Base-by-base conservation (phyloP, 495 filamentous ascomycete genomes). In the Jackrogersella minutella region DNA sequence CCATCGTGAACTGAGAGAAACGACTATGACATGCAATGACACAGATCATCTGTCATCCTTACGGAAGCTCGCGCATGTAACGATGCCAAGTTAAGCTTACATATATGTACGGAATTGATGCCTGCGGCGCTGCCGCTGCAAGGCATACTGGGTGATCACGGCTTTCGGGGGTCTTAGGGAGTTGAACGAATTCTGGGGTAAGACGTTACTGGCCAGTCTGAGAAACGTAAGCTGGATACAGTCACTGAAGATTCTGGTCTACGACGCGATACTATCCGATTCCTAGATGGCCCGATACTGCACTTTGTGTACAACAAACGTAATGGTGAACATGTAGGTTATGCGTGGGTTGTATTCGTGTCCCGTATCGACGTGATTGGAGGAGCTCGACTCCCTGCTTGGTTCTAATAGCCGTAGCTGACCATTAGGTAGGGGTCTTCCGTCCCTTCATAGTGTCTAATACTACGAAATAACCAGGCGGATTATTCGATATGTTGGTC, bases 111-210 rank as follows among this genome's bases (percentile, higher is more conserved):
- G 47, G 57, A 56, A 65, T 53, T 44, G 57, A 22, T 61, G 28
- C 16, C 61, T 62, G 52, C 56, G 30, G 62, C 43, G 47, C 34
- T 64, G 56, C 49, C 51, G 51, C 34, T 61, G 61, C 56, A 62
- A 36, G 56, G 52, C 58, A 64, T 64, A 30, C 36, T 65, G 43
- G 49, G n/a, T 58, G 30, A 36, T 16, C n/a, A 52, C 66, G 66
- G 66, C 66, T 51, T 54, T 69, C 61, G 66, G 66, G 60, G 61
- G 62, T 65, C 61, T 58, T 58, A 60, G 60, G 56, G 30, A 69
- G 55, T 39, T 7, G 16, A 58, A 19, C 10, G 28, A 49, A 47
- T 39, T 24, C 46, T 46, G 36, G n/a, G 41, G 60, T 64, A 56
- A 55, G 33, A 39, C 34, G 19, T 30, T 57, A 39, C 30, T 62